These are phyloP conservation scores for Botrytis byssoidea DNA, from an alignment of 2,329 filamentous ascomycete genomes.

Conservation along the genomic window DNA sequence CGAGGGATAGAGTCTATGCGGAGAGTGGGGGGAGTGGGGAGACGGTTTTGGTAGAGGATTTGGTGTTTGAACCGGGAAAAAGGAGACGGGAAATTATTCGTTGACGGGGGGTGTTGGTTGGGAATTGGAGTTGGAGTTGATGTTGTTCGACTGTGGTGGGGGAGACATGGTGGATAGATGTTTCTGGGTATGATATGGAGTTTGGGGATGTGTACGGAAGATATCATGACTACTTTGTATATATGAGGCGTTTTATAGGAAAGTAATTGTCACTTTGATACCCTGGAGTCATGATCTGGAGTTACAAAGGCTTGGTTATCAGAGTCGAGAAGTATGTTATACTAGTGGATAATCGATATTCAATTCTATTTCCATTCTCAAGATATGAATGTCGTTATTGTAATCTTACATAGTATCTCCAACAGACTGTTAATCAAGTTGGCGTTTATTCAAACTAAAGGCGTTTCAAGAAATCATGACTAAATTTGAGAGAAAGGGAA, in stretches of 20 bases:
- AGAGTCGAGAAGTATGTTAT: background rate
- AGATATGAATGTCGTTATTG: background rate
- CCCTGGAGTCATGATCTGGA: background rate
- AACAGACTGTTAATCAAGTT: background rate
- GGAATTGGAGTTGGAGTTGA: background rate
- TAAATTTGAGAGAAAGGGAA: too few relatives aligned
- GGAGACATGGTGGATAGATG: background rate
- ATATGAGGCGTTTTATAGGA: background rate
- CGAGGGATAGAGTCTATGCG: background rate
- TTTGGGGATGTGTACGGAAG: background rate
- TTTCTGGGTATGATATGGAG: background rate
- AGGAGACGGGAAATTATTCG: background rate
- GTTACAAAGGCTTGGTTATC: background rate
- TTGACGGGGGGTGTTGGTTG: background rate
- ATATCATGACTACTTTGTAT: fast-evolving
- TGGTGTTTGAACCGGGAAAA: background rate
- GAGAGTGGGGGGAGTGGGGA: background rate
- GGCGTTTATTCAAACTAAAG: fast-evolving
- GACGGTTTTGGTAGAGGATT: background rate
- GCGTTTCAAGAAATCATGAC: fast-evolving
- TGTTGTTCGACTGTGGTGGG: background rate
- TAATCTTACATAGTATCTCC: background rate
- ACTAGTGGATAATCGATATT: background rate
- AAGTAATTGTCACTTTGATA: background rate
- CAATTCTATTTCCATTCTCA: background rate